Base-by-base conservation (phyloP, 768 basidiomycete species). In the Lactarius trivialis region DNA sequence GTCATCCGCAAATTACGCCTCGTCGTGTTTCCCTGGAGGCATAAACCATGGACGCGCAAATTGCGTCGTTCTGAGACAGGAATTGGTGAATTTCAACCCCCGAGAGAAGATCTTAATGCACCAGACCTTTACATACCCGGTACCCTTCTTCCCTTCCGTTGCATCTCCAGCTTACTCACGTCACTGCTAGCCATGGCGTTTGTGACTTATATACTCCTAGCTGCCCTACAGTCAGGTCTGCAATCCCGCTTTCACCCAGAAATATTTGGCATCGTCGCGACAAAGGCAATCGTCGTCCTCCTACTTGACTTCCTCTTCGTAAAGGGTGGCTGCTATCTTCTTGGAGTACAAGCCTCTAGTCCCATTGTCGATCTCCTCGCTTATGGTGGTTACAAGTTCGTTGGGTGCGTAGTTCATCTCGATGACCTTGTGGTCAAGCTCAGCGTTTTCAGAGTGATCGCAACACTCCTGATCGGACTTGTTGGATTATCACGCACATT, bases 121-220 rank as follows among this genome's bases (percentile, higher is more conserved):
- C 97, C 97, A 0, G 97, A 99, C 75, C 76, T 99, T 21, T 99
- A 99, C 72, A 98, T 99, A 65, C 97, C 97, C 2, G 78, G 93
- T 93, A 56, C 48, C 79, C 72, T 39, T 8, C 7, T 59, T 48
- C 30, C 15, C 61, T 33, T 34, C 1, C 19, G 32, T 60, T 45
- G 4, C 28, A 15, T 26, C 51, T 53, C 39, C 37, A 15, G 60
- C 26, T 50, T 56, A 12, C 63, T 36, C 33, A 60, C 15, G 21
- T 48, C 45, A 5, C 19, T 48, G 12, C 24, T 66, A 95, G 92
- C 86, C 12, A 98, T 99, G 97, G 91, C 94, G 0, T 79, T 98
- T 19, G 92, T 96, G 33, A 97, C 97, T 0, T 98, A 98, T 71
- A 87, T 98, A 65, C 86, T 99, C 43, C 79, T 97, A 2, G 86